Conservation (phyloP, 345 rosid genomes). For the Chamaenerion angustifolium region DNA sequence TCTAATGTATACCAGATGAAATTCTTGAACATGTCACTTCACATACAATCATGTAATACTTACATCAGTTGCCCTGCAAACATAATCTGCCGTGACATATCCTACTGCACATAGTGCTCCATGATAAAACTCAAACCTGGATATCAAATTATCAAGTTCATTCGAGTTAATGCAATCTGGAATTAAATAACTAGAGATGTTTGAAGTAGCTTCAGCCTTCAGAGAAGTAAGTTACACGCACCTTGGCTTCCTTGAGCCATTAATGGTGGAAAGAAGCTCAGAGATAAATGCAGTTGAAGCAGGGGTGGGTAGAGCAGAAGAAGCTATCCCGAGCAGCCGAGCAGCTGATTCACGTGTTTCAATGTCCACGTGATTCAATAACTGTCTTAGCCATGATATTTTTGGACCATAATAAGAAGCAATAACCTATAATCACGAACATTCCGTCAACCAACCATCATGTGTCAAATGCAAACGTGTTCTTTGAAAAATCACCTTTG, state of each 20-base stretch:
- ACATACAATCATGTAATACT: not conserved
- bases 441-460: not conserved
- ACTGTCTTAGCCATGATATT: slow-evolving; percentile 70
- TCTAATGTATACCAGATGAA: too few relatives aligned
- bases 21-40: too few relatives aligned
- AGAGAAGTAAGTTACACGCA: slow-evolving; percentile 12
- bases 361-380: slow-evolving; percentile 60
- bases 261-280: slow-evolving; percentile 45
- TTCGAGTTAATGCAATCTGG: not conserved
- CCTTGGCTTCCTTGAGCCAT: slow-evolving; percentile 48
- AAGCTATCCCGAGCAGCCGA: slow-evolving; percentile 84
- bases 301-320: slow-evolving; percentile 50
- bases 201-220: not conserved
- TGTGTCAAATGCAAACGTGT: slow-evolving; percentile 2
- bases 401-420: slow-evolving; percentile 50
- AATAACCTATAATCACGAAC: slow-evolving; percentile 33
- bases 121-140: slow-evolving; percentile 73
- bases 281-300: slow-evolving; percentile 40
- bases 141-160: slow-evolving; percentile 2
- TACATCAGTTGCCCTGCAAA: slow-evolving; percentile 44
- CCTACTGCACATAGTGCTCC: slow-evolving; percentile 76
- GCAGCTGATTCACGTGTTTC: slow-evolving; percentile 88
- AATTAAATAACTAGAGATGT: not conserved
- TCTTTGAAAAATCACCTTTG: slow-evolving; percentile 37
- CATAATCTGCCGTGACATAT: slow-evolving; percentile 61